These are phyloP conservation scores for Nowakowskiella sp. DNA, from an alignment of 192 early-diverging fungal species.

Conservation along the genomic window DNA sequence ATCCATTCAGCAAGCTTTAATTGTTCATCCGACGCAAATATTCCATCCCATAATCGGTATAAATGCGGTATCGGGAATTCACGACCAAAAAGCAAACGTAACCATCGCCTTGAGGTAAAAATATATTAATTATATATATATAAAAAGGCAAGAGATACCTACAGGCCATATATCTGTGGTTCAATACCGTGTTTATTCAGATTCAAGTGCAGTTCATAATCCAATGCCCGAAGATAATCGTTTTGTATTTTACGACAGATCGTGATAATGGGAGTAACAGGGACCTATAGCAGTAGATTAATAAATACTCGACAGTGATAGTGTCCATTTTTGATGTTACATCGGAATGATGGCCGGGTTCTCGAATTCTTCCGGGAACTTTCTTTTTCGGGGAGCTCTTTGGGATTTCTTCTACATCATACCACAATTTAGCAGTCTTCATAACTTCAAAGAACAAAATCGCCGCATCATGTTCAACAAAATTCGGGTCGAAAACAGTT, in stretches of 20 bases:
- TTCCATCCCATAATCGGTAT: conserved; percentile 79
- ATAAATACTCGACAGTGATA: too few species aligned
- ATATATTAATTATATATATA: conserved; percentile 1
- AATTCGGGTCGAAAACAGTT: conserved; percentile 55
- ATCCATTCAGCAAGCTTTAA: conserved; percentile 78
- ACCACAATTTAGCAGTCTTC: conserved; percentile 74
- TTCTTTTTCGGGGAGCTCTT: too few species aligned
- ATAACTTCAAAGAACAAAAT: conserved; percentile 76
- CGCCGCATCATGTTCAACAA: conserved; percentile 81
- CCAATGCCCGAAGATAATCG: conserved; percentile 60
- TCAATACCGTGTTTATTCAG: conserved; percentile 70
- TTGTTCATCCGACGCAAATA: conserved; percentile 74
- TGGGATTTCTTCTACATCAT: conserved; percentile 81
- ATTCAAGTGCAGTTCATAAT: conserved; percentile 64
- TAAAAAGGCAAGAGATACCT: conserved; percentile 14
- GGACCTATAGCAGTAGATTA: conserved; percentile 20
- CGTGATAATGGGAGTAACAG: conserved; percentile 63
- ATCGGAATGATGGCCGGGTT: too few species aligned
- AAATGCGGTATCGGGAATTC: conserved; percentile 71
- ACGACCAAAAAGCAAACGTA: conserved; percentile 82
- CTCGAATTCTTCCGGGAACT: too few species aligned
- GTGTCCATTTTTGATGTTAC: background rate
- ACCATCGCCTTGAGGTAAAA: conserved; percentile 61
- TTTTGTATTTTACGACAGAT: conserved; percentile 65
- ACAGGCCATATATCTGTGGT: conserved; percentile 91